Evolutionary conservation across 495 filamentous ascomycete species (phyloP), one percentile per base, ranked within the genome.

Genomic region (Talaromyces proteolyticus): DNA sequence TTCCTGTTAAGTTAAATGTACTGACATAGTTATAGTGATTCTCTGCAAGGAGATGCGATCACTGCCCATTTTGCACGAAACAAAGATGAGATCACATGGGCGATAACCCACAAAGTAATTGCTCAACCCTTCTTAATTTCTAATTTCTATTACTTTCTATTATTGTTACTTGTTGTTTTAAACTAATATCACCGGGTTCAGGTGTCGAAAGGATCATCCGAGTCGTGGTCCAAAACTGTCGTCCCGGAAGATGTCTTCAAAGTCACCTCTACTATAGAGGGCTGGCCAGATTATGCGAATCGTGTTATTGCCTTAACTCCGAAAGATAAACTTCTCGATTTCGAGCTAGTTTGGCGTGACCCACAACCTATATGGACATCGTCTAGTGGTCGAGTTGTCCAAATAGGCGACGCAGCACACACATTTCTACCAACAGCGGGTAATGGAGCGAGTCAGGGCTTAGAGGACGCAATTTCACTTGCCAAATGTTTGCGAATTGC

Each of bases 331-430:
- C 56, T 86, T 20, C 79, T 89, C 34, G 82, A 89, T 57, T 86
- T 80, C 77, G 87, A 88, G 57, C 70, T 89, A 0, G 77, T 89
- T 2, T 85, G 81, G 64, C 74, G 84, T 45, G 81, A 88, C 40
- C 81, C 82, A 0, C 63, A 85, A 7, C 79, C 79, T 2, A 78
- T 69, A 0, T 89, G 84, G 73, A 71, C 81, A 19, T 84, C 77
- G 1, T 67, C 75, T 3, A 67, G 68, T 11, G 72, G 74, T 3
- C 69, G 78, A 7, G 80, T 82, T 21, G 70, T 72, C 40, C 67
- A 85, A 14, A 76, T 89, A 19, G 86, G 86, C 19, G 86, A 89
- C 58, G 71, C 82, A 10, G 86, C 86, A 0, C 87, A 90, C 61
- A 77, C 86, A 0, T 87, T 87, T 59, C 65, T 87, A 6, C 85